Base-by-base conservation (phyloP, 129 eudicot species). In the Tagetes erecta region DNA sequence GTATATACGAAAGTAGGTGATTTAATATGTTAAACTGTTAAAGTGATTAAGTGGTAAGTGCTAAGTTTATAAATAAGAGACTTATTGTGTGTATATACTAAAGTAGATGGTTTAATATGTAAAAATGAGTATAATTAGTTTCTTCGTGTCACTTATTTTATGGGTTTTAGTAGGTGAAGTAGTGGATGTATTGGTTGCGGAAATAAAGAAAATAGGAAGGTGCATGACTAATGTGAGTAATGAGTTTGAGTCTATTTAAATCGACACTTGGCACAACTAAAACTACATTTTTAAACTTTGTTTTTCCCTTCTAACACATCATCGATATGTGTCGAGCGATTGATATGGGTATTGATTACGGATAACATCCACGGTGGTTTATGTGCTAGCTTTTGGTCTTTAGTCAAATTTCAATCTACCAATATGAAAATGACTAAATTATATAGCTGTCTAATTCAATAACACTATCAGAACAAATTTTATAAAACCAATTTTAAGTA, bases 251-350 rank as follows among this genome's bases (percentile, higher is more conserved):
- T 0, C 58, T 58, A 6, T 69, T 35, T n/a, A 58, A 41, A 65
- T 41, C 8, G 73, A 79, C 82, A 72, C 73, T 41, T 72, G 83
- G 83, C 83, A 50, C 64, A 65, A 64, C 57, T 35, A 72, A 64
- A 55, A 42, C 78, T 40, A 41, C 60, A 79, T 52, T 14, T 74
- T 63, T 33, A 13, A 11, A 51, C 56, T 64, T 78, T 62, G 64
- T 69, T 75, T 65, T 50, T 27, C 42, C n/a, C 42, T 40, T 63
- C 35, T 2, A 30, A 20, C 77, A 70, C 77, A 62, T 78, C 6
- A 62, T 78, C 41, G 68, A 44, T 65, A 79, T 79, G 78, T 79
- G 78, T 72, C 78, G 65, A 53, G 53, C 42, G 62, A 5, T 72
- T 49, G 20, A 20, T 72, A 35, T 52, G 14, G 41, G 51, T 64